Conservation (phyloP, 805 yeast species). For the Danielia reshetovae region DNA sequence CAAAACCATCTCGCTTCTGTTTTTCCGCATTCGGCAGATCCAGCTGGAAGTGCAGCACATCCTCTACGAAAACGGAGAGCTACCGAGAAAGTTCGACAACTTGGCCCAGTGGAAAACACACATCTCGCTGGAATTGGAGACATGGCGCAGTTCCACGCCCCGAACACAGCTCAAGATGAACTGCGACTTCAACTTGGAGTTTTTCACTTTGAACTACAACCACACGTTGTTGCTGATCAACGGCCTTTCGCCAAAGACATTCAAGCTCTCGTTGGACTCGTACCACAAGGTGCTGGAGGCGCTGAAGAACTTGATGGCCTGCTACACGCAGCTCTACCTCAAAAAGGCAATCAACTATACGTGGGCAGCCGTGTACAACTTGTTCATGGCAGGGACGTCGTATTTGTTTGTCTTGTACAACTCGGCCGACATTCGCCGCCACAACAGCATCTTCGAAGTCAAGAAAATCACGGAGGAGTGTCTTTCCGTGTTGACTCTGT, state of each 20-base stretch:
- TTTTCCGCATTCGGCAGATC: conserved; percentile 65
- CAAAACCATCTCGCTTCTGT: conserved; percentile 61
- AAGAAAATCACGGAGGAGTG: conserved; percentile 51
- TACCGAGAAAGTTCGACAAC: conserved; percentile 58
- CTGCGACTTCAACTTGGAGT: conserved; percentile 67
- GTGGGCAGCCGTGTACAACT: conserved; percentile 89
- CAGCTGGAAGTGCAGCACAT: conserved; percentile 76
- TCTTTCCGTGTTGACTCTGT: conserved; percentile 53
- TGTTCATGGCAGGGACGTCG: conserved; percentile 86
- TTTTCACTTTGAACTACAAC: conserved; percentile 70
- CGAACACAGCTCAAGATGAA: conserved; percentile 57
- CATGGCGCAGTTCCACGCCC: conserved; percentile 61
- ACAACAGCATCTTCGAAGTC: conserved; percentile 42
- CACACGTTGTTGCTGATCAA: conserved; percentile 69
- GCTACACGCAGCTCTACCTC: conserved; percentile 56
- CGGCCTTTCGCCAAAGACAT: conserved; percentile 73
- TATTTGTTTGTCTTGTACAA: conserved; percentile 74
- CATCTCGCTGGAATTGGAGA: conserved; percentile 48
- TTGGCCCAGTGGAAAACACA: conserved; percentile 61
- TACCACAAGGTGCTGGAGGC: conserved; percentile 56
- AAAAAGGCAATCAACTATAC: conserved; percentile 70
- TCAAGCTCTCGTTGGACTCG: conserved; percentile 50
- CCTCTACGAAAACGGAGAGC: conserved; percentile 64
- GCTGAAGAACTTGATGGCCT: conserved; percentile 60
- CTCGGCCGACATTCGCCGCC: conserved; percentile 48